Conservation (phyloP, 2,329 filamentous ascomycete species). For the Ophiocordyceps unilateralis region DNA sequence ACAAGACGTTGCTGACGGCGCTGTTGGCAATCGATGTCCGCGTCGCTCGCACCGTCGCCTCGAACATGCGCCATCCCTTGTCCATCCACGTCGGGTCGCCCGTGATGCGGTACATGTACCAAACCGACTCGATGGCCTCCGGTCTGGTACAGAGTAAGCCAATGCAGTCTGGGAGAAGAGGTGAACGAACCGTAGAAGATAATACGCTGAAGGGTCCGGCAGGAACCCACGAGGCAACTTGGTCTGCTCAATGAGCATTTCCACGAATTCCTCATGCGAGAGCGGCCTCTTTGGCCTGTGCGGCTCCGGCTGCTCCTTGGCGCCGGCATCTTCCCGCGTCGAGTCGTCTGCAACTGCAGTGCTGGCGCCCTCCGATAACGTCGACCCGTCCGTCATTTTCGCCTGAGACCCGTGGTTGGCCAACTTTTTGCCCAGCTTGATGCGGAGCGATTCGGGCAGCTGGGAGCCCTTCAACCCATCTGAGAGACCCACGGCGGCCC, state of each 20-base stretch:
- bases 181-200: conserved; percentile 40
- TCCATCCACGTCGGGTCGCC: conserved; percentile 61
- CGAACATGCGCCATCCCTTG: conserved; percentile 75
- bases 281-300: conserved; percentile 17
- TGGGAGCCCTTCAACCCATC: conserved; percentile 8
- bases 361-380: neutral
- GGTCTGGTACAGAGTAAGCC: conserved; percentile 30
- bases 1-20: conserved; percentile 48
- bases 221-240: conserved; percentile 33
- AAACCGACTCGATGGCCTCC: conserved; percentile 76
- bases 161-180: neutral
- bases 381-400: neutral
- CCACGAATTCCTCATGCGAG: conserved; percentile 37
- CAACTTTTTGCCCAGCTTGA: conserved; percentile 10
- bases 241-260: conserved; percentile 23
- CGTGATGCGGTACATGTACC: conserved; percentile 82
- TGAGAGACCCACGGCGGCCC: neutral
- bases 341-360: neutral
- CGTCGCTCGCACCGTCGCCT: conserved; percentile 49
- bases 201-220: conserved; percentile 25
- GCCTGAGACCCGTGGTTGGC: conserved; percentile 3
- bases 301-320: neutral
- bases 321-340: neutral
- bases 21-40: conserved; percentile 50
- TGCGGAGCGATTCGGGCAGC: conserved; percentile 15